Conservation (phyloP, 2,329 filamentous ascomycete genomes). For the Pyrenochaeta sp. region DNA sequence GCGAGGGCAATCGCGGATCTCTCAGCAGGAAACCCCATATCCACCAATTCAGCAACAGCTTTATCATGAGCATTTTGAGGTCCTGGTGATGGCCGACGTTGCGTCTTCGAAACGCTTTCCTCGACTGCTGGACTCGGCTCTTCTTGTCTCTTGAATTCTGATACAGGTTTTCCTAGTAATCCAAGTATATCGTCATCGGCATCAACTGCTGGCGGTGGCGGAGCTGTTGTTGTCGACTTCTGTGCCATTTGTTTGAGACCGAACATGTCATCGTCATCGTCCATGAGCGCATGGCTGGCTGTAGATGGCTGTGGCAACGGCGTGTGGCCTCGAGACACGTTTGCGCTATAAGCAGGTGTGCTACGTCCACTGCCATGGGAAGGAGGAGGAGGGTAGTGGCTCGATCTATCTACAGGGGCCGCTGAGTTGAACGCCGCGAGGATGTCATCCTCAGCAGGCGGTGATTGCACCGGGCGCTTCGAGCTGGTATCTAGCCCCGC, state of each 20-base stretch:
- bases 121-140: slow-evolving; percentile 16
- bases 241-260: slow-evolving; percentile 73
- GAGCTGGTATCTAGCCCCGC: slow-evolving; percentile 42
- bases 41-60: slow-evolving; percentile 86
- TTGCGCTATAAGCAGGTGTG: slow-evolving; percentile 47
- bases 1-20: slow-evolving; percentile 82
- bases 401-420: slow-evolving; percentile 67
- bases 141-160: slow-evolving; percentile 55
- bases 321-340: slow-evolving; percentile 38
- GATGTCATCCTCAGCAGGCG: slow-evolving; percentile 64
- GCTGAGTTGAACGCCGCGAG: slow-evolving; percentile 68
- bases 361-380: slow-evolving; percentile 50
- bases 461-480: slow-evolving; percentile 37
- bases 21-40: slow-evolving; percentile 91
- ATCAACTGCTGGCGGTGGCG: slow-evolving; percentile 24
- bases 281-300: slow-evolving; percentile 50
- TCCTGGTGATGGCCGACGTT: slow-evolving; percentile 27
- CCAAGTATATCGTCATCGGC: slow-evolving; percentile 70
- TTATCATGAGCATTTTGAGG: slow-evolving; percentile 69
- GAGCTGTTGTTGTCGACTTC: slow-evolving; percentile 38
- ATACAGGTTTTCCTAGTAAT: slow-evolving; percentile 66
- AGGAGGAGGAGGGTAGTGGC: slow-evolving; percentile 62
- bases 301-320: slow-evolving; percentile 31
- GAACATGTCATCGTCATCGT: slow-evolving; percentile 86
- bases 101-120: slow-evolving; percentile 11